A percentile compares a stretch with the other conserved stretches of the same genome.
Evolutionary conservation across 2,329 filamentous ascomycete genomes (phyloP).

Genomic region (Cryphonectria radicalis): DNA sequence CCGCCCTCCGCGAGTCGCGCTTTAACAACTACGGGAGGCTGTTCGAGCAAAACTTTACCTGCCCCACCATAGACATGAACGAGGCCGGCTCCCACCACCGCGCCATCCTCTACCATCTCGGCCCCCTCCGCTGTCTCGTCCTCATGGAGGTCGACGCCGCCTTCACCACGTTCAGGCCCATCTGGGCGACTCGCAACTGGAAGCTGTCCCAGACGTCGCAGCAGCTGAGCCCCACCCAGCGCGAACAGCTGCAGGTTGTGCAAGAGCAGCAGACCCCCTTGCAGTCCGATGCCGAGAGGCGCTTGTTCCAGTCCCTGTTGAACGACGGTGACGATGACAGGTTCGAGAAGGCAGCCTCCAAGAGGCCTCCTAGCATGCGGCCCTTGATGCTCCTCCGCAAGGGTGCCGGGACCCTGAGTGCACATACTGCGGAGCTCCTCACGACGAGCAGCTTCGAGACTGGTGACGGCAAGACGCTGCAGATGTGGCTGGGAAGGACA

Average conservation of each 20-base stretch:
- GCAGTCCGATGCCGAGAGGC: slow-evolving; percentile 8
- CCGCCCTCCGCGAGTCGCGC: background rate
- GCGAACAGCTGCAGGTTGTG: background rate
- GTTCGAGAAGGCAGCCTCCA: background rate
- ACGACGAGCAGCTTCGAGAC: background rate
- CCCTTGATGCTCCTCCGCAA: slow-evolving; percentile 4
- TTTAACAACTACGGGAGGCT: background rate
- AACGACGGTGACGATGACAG: background rate
- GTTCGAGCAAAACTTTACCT: slow-evolving; percentile 20
- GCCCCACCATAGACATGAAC: background rate
- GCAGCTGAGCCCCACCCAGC: background rate
- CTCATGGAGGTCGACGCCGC: slow-evolving; percentile 23
- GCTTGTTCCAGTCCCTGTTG: slow-evolving; percentile 11
- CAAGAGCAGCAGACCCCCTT: background rate
- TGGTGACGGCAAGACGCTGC: slow-evolving; percentile 12
- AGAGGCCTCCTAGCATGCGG: background rate
- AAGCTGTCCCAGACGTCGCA: background rate
- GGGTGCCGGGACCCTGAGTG: slow-evolving; percentile 22
- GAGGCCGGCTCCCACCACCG: slow-evolving; percentile 20
- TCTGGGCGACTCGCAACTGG: slow-evolving; percentile 1
- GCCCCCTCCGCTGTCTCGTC: slow-evolving; percentile 22
- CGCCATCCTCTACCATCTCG: slow-evolving; percentile 23
- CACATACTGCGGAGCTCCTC: slow-evolving; percentile 21
- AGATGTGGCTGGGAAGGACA: slow-evolving; percentile 26
- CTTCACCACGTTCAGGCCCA: background rate